A percentile compares a stretch with the other conserved stretches of the same genome.
These are phyloP conservation scores for Alternaria longipes DNA, from an alignment of 2,329 filamentous ascomycete species.

Conservation along the genomic window DNA sequence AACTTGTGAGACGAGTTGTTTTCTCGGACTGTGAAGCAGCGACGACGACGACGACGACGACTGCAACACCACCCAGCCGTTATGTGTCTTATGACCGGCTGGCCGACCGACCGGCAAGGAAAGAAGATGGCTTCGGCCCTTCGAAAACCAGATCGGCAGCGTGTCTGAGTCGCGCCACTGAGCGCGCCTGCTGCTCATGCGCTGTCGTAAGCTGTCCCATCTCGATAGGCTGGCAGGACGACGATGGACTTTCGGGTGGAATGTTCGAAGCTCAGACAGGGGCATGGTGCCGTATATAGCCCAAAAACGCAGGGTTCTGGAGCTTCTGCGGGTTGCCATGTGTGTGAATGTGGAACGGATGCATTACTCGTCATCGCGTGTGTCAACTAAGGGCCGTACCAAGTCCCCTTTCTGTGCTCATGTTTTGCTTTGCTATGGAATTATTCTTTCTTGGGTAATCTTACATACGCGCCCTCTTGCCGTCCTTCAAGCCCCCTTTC, in stretches of 20 bases:
- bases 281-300: conserved; percentile 22
- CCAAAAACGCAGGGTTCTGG: conserved; percentile 27
- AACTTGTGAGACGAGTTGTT: not conserved
- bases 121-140: conserved; percentile 1
- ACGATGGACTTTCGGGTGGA: conserved; percentile 9
- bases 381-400: conserved; percentile 24
- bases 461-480: conserved; percentile 20
- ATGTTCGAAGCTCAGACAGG: conserved; percentile 20
- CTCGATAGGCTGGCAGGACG: not conserved
- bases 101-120: not conserved
- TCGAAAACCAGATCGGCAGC: conserved; percentile 1
- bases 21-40: not conserved
- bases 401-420: conserved; percentile 27
- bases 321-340: conserved; percentile 32
- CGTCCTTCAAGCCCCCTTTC: conserved; percentile 19
- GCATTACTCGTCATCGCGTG: conserved; percentile 35
- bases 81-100: not conserved
- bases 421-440: conserved; percentile 27
- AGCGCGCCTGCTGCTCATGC: not conserved
- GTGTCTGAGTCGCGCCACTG: conserved; percentile 2
- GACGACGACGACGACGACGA: conserved; percentile 3
- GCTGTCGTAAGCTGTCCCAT: conserved; percentile 5
- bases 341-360: conserved; percentile 22
- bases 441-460: conserved; percentile 19
- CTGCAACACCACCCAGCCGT: not conserved